Evolutionary conservation across 208 protist genomes (phyloP).

Genomic region (Trypanosoma conorhini): DNA sequence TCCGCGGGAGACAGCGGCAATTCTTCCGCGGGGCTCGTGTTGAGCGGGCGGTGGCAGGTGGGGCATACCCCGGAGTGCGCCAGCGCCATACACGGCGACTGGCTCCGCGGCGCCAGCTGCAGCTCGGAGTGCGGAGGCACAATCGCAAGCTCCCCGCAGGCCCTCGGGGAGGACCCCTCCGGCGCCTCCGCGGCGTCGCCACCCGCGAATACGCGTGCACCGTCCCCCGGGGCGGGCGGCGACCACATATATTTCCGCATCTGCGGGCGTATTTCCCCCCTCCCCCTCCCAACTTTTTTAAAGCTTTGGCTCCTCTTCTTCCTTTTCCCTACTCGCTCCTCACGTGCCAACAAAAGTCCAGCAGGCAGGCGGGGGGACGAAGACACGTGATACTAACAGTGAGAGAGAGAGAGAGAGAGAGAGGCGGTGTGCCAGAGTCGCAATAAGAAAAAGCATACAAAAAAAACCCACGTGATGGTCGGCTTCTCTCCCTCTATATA

Average conservation of each 20-base stretch:
- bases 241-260: background rate
- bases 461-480: too few species aligned
- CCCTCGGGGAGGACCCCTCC: background rate
- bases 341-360: background rate
- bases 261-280: background rate
- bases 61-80: constrained; percentile 27
- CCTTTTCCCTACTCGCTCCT: too few species aligned
- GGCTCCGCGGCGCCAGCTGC: background rate
- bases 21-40: background rate
- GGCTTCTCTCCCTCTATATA: too few species aligned
- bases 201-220: background rate
- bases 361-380: background rate
- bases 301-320: too few species aligned
- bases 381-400: background rate
- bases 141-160: constrained; percentile 22
- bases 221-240: background rate
- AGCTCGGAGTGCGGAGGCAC: constrained; percentile 15
- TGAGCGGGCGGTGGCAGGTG: constrained; percentile 33
- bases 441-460: too few species aligned
- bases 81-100: background rate
- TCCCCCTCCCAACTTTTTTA: too few species aligned
- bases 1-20: background rate
- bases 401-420: background rate
- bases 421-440: too few species aligned
- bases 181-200: background rate